Conservation (phyloP, 441 rosid species). For the Omphalea diandra region DNA sequence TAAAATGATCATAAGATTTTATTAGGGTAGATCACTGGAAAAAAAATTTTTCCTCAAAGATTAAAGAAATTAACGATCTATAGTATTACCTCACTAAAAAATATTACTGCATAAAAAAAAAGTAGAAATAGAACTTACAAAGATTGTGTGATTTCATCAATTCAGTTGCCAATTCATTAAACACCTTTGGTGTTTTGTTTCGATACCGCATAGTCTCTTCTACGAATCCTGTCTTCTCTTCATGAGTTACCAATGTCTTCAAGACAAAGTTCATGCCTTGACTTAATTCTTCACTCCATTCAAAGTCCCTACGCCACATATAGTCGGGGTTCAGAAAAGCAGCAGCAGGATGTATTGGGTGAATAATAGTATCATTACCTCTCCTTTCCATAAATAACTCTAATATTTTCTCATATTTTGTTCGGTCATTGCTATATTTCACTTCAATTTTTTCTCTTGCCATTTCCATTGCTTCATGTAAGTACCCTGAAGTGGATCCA, state of each 20-base stretch:
- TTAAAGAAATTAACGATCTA: too few relatives aligned
- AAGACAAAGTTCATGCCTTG: conserved; percentile 10
- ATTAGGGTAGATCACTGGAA: too few relatives aligned
- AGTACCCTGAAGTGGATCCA: neutral
- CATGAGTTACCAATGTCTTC: neutral
- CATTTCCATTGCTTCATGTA: neutral
- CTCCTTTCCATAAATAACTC: neutral
- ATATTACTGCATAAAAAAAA: too few relatives aligned
- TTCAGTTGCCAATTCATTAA: conserved; percentile 2
- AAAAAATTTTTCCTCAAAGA: too few relatives aligned
- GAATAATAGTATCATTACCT: neutral
- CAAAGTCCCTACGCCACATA: conserved; percentile 10
- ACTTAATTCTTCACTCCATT: conserved; percentile 6
- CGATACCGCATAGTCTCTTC: conserved; percentile 11
- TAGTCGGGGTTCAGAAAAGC: conserved; percentile 17
- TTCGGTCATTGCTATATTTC: neutral
- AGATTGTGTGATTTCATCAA: conserved; percentile 18
- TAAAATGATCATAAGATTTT: too few relatives aligned
- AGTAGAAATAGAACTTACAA: conserved; percentile 13
- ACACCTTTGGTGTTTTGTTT: conserved; percentile 1
- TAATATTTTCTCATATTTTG: neutral
- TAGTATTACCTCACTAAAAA: too few relatives aligned
- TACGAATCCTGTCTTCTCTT: conserved; percentile 12
- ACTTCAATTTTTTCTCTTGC: neutral
- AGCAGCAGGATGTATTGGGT: conserved; percentile 20